Evolutionary conservation across 768 basidiomycete species (phyloP).

Genomic region (Steccherinum ochraceum): DNA sequence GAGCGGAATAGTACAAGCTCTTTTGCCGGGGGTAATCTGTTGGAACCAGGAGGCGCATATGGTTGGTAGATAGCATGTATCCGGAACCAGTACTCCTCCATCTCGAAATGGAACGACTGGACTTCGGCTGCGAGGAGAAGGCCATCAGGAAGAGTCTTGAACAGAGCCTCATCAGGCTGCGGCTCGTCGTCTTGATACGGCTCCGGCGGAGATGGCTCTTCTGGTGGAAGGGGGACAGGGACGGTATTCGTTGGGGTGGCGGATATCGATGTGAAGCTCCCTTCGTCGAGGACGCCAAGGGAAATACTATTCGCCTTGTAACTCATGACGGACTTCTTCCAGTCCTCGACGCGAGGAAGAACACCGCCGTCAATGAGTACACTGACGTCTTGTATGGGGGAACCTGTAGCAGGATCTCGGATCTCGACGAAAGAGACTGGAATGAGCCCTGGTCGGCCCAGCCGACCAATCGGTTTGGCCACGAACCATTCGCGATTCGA

Average conservation of each 20-base stretch:
- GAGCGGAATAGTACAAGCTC: slow-evolving; percentile 87
- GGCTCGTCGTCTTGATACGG: slow-evolving; percentile 16
- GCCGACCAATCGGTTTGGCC: slow-evolving; percentile 92
- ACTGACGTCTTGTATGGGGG: slow-evolving; percentile 68
- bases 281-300: slow-evolving; percentile 70
- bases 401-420: slow-evolving; percentile 84
- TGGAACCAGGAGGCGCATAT: slow-evolving; percentile 54
- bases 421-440: slow-evolving; percentile 97
- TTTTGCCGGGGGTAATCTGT: slow-evolving; percentile 55
- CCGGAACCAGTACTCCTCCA: slow-evolving; percentile 97
- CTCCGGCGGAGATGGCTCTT: slow-evolving; percentile 9
- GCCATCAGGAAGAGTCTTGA: slow-evolving; percentile 64
- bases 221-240: slow-evolving; percentile 6
- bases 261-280: slow-evolving; percentile 8
- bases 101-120: slow-evolving; percentile 95
- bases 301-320: slow-evolving; percentile 97
- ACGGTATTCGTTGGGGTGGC: slow-evolving; percentile 30
- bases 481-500: slow-evolving; percentile 99
- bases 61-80: slow-evolving; percentile 87
- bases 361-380: slow-evolving; percentile 81
- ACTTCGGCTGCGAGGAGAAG: slow-evolving; percentile 83
- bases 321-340: slow-evolving; percentile 91
- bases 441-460: slow-evolving; percentile 94
- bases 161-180: slow-evolving; percentile 5
- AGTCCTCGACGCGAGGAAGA: slow-evolving; percentile 96